Evolutionary conservation across 805 yeast species (phyloP), one percentile per base, ranked within the genome.

Genomic region (Metschnikowia chrysomelidarum): DNA sequence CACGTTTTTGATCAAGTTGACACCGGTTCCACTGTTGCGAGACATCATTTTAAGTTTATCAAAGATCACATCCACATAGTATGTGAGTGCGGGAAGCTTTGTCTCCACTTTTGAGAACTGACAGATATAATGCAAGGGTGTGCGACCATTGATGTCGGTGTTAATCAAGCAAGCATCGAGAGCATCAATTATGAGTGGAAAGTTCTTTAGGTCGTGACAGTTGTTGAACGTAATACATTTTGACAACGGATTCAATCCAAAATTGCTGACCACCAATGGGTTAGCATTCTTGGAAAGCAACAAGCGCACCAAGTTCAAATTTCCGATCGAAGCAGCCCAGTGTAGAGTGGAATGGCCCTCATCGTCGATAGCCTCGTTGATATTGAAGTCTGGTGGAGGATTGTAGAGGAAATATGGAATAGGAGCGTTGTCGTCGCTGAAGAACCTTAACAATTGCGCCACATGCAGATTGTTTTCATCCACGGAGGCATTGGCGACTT

Each of bases 271-370:
- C 17, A 60, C 69, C 27, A 67, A 50, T 12, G 72, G 66, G 60
- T 80, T 75, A 2, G 95, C 93, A 4, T 96, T 95, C 24, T 82
- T 77, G 19, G 78, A 69, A 19, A 87, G 62, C 26, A 93, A 69
- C 10, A 88, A 74, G 47, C 83, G 93, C 37, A 87, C 80, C 61
- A 89, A 79, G 30, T 73, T 75, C 21, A 82, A 61, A 55, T 82
- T 86, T 3, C 98, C 98, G 76, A 93, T 87, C 1, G 98, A 84
- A 41, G 97, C 87, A 0, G 98, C 95, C 97, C 98, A 93, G 60
- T 93, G 98, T 48, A 93, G 79, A 2, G 95, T 83, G 0, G 96
- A 85, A 54, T 93, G 94, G 1, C 96, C 94, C 54, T 93, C 97
- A 40, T 86, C 89, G 56, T 93, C 98, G 17, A 93, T 86, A 4